These are phyloP conservation scores for Mucor lusitanicus DNA, from an alignment of 371 early-diverging fungal species.

Conservation along the genomic window DNA sequence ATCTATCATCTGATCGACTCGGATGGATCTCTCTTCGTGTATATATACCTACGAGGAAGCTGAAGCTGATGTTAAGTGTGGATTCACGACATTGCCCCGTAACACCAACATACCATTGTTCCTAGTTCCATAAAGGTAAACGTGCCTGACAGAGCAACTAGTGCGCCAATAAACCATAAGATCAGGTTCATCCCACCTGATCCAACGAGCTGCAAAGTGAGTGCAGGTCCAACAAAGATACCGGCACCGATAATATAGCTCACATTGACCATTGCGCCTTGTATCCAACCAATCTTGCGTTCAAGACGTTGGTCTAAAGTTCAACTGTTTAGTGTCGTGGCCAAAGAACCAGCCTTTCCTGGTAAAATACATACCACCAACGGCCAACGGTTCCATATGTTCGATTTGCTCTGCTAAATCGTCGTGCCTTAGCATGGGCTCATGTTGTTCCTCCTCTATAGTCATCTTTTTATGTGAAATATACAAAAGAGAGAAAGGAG, in stretches of 20 bases:
- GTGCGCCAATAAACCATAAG: slow-evolving; percentile 39
- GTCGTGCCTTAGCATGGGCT: slow-evolving; percentile 11
- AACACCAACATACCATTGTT: slow-evolving; percentile 34
- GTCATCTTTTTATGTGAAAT: background rate
- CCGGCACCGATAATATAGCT: slow-evolving; percentile 49
- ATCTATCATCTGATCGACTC: background rate
- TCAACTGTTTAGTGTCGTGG: background rate
- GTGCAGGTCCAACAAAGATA: slow-evolving; percentile 44
- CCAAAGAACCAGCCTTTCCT: background rate
- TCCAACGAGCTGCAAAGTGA: slow-evolving; percentile 38
- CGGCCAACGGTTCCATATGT: slow-evolving; percentile 40
- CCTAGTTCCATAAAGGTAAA: slow-evolving; percentile 48
- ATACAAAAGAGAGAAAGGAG: background rate
- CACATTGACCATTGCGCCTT: slow-evolving; percentile 46
- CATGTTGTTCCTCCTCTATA: slow-evolving; percentile 11
- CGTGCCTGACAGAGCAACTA: slow-evolving; percentile 37
- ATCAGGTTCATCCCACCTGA: slow-evolving; percentile 48
- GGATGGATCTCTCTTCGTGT: background rate
- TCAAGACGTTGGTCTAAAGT: slow-evolving; percentile 40
- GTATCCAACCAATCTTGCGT: slow-evolving; percentile 44
- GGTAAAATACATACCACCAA: slow-evolving; percentile 27
- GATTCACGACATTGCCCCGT: too few species aligned
- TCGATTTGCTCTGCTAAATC: slow-evolving; percentile 21
- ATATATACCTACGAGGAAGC: slow-evolving; percentile 41
- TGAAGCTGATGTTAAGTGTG: background rate